Conservation (phyloP, 2,329 filamentous ascomycete species). For the Alternaria conjuncta region DNA sequence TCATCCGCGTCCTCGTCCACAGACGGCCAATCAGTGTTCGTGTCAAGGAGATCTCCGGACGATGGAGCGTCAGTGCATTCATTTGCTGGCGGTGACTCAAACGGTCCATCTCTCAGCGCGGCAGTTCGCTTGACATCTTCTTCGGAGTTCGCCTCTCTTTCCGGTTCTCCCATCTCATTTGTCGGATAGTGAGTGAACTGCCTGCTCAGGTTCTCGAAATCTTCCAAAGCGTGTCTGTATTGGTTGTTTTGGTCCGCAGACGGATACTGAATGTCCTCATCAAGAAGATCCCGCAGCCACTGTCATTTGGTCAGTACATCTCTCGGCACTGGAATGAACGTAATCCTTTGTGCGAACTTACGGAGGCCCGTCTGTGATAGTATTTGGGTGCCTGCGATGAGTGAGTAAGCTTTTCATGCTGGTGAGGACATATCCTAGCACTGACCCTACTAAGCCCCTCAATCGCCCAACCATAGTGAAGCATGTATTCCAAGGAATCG, state of each 20-base stretch:
- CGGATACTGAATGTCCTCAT: background rate
- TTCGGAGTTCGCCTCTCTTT: background rate
- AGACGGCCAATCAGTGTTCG: background rate
- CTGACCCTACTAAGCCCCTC: too few species aligned
- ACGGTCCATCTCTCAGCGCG: background rate
- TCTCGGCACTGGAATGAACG: background rate
- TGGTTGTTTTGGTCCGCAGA: background rate
- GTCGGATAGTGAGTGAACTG: background rate
- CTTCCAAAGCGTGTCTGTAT: background rate
- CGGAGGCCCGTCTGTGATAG: too few species aligned
- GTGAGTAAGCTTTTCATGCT: background rate
- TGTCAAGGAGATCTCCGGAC: background rate
- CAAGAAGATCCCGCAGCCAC: background rate
- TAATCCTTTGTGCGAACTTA: background rate
- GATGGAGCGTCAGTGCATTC: background rate
- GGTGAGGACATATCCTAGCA: too few species aligned
- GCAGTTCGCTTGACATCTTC: background rate
- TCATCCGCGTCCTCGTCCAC: background rate
- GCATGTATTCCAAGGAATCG: too few species aligned
- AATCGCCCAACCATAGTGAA: too few species aligned
- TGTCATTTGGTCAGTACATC: background rate
- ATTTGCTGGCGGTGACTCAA: background rate
- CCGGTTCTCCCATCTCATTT: background rate
- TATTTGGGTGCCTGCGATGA: background rate
- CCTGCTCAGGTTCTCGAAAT: background rate